phyloP scores from a whole-genome alignment of 306 rosid genomes.

The Sesbania bispinosa region DNA sequence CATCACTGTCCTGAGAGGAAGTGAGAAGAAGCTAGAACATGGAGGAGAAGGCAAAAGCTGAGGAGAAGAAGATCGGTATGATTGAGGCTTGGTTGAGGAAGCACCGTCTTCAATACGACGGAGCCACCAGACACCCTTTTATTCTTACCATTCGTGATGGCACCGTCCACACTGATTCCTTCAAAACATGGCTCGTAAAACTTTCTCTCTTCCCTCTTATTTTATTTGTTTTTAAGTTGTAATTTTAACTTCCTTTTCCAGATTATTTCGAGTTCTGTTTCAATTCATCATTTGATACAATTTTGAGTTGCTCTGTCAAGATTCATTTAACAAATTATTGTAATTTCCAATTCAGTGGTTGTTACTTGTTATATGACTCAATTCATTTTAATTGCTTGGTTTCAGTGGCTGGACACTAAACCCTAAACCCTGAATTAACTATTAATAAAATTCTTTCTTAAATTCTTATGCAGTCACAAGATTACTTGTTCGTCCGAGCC shows the following conservation, averaged over 20 bases:
- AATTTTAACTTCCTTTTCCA: not conserved
- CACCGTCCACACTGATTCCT: conserved; percentile 53
- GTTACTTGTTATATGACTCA: not conserved
- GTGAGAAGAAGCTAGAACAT: conserved; percentile 7
- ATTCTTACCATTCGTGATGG: conserved; percentile 63
- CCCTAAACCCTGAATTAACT: no score
- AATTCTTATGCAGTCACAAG: conserved; percentile 57
- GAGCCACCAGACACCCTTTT: conserved; percentile 77
- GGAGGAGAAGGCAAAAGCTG: conserved; percentile 28
- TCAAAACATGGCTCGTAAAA: conserved; percentile 70
- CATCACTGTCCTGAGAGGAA: not conserved
- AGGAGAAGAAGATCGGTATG: conserved; percentile 31
- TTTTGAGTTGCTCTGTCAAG: not conserved
- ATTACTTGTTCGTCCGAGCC: conserved; percentile 69
- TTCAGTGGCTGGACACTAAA: not conserved
- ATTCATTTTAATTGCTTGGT: not conserved
- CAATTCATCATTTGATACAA: not conserved
- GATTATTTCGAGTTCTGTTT: not conserved
- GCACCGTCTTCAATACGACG: conserved; percentile 52
- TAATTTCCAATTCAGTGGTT: not conserved
- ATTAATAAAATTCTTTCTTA: not conserved
- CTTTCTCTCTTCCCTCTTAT: not conserved
- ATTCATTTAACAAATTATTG: not conserved
- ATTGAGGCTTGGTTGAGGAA: conserved; percentile 62
- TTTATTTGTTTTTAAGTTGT: not conserved